Percentiles rank a stretch among this genome's conserved stretches.
phyloP scores from a whole-genome alignment of 1,284 basidiomycete species.

The Cutaneotrichosporon daszewskae region DNA sequence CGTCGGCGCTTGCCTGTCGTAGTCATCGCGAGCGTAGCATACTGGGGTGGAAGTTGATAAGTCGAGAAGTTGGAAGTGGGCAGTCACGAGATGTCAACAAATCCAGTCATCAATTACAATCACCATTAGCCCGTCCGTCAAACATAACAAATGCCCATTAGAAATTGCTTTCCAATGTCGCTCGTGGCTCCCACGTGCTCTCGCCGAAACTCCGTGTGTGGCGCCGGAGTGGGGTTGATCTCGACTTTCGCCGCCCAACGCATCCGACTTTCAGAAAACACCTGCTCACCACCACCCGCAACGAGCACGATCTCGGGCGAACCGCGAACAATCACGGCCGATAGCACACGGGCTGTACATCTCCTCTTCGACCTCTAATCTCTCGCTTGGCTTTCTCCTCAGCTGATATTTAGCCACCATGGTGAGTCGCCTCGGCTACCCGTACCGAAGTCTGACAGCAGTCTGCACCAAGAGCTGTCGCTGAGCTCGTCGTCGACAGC shows the following conservation, averaged over 20 bases:
- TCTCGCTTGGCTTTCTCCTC: not conserved
- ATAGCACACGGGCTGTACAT: too few species aligned
- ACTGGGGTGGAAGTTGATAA: too few species aligned
- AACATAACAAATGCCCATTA: too few species aligned
- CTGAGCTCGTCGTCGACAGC: conserved; percentile 33
- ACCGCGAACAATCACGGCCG: too few species aligned
- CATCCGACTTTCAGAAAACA: not conserved
- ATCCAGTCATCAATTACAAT: not conserved
- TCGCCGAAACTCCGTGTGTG: conserved; percentile 6
- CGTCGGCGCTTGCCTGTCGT: too few species aligned
- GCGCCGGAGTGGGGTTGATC: not conserved
- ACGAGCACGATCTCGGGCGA: too few species aligned
- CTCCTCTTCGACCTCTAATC: too few species aligned
- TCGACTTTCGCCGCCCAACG: conserved; percentile 6
- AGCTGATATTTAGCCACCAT: not conserved
- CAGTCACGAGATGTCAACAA: not conserved
- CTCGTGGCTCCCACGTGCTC: not conserved
- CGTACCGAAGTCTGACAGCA: conserved; percentile 6
- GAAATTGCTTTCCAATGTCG: not conserved
- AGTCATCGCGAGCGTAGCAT: too few species aligned
- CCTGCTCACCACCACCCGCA: not conserved
- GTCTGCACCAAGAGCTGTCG: conserved; percentile 36
- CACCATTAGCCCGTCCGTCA: too few species aligned
- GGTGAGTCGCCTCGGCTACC: not conserved
- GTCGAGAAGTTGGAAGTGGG: too few species aligned